Percentiles rank a stretch among this genome's conserved stretches.
Evolutionary conservation across 2,329 filamentous ascomycete genomes (phyloP).

Genomic region (Fusarium algeriense): DNA sequence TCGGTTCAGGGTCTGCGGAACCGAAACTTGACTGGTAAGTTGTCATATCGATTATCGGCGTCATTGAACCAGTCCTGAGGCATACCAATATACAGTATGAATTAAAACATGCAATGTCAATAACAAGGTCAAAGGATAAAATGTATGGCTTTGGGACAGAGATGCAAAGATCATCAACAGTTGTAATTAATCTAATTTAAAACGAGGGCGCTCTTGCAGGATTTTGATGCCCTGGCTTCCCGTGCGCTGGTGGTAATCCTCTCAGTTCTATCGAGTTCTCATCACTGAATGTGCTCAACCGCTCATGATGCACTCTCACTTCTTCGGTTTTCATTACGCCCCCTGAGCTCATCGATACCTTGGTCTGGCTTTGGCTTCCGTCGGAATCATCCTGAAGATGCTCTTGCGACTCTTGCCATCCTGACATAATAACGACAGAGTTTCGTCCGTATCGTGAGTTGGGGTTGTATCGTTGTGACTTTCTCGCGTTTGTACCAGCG

Average conservation of each 20-base stretch:
- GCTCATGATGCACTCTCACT: slow-evolving; percentile 45
- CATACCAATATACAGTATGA: too few species aligned
- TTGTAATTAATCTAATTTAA: background rate
- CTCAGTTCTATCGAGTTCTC: slow-evolving; percentile 43
- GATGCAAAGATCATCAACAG: background rate
- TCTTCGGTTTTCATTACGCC: slow-evolving; percentile 51
- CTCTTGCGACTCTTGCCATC: slow-evolving; percentile 52
- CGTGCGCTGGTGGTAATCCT: slow-evolving; percentile 16
- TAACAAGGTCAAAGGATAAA: rapidly evolving
- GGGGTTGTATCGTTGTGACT: slow-evolving; percentile 34
- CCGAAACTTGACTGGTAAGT: background rate
- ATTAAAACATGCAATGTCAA: background rate
- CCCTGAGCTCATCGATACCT: slow-evolving; percentile 13
- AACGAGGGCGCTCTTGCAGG: slow-evolving; percentile 10
- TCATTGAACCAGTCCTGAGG: background rate
- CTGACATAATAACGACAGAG: slow-evolving; percentile 51
- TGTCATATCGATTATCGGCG: background rate
- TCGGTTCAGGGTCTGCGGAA: too few species aligned
- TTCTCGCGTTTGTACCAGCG: slow-evolving; percentile 14
- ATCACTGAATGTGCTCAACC: slow-evolving; percentile 34
- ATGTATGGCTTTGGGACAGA: background rate
- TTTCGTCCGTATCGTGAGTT: slow-evolving; percentile 47
- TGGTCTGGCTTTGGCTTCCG: slow-evolving; percentile 1
- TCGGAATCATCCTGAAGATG: slow-evolving; percentile 46
- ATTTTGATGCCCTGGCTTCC: background rate